These are phyloP conservation scores for Melampsora larici-populina DNA, from an alignment of 1,284 basidiomycete species.

Conservation along the genomic window DNA sequence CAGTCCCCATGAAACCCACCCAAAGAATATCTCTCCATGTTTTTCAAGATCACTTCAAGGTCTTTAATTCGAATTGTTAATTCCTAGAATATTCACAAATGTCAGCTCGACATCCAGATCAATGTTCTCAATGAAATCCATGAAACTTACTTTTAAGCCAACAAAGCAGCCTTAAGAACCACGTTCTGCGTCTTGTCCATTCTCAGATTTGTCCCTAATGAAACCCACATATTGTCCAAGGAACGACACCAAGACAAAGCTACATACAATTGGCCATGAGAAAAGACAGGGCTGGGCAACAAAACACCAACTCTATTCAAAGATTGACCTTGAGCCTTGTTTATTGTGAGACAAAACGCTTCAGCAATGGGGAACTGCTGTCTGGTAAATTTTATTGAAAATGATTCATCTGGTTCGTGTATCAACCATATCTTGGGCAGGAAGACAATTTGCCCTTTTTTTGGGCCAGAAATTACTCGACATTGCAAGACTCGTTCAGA, in stretches of 20 bases:
- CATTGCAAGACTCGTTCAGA: background rate
- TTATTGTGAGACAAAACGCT: constrained; percentile 57
- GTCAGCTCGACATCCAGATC: no score
- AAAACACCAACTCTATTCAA: constrained; percentile 52
- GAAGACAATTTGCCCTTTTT: background rate
- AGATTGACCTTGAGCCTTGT: constrained; percentile 59
- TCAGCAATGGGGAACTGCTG: constrained; percentile 56
- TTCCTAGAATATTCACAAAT: no score
- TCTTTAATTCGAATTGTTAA: no score
- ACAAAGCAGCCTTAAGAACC: no score
- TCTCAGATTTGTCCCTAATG: no score
- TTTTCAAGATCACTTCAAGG: no score
- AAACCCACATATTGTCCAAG: no score
- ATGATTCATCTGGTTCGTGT: background rate
- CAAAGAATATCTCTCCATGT: no score
- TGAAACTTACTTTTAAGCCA: no score
- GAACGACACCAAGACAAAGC: constrained; percentile 52
- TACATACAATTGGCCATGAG: constrained; percentile 58
- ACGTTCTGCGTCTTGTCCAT: no score
- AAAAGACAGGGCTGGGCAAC: constrained; percentile 55
- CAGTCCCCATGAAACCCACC: no score
- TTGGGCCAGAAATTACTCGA: background rate
- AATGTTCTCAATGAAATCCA: no score
- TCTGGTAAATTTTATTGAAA: constrained; percentile 46
- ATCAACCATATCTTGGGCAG: constrained; percentile 6